Conservation (phyloP, 495 filamentous ascomycete species). For the Daldinia childiae region DNA sequence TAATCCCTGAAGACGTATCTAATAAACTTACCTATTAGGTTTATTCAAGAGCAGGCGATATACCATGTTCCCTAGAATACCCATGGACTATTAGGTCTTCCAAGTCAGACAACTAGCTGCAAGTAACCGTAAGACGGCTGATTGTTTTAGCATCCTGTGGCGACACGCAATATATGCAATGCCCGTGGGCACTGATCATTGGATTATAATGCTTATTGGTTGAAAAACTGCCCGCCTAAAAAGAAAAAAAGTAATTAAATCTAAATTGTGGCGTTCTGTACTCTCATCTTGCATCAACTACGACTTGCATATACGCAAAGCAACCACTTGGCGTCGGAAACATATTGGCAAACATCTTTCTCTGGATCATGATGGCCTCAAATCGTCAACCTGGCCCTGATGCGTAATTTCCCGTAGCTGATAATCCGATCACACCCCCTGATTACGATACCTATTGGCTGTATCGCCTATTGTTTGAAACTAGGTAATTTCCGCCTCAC, state of each 20-base stretch:
- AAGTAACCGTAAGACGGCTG: constrained; percentile 33
- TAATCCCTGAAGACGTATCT: neutral
- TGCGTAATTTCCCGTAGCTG: constrained; percentile 21
- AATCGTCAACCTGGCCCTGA: constrained; percentile 13
- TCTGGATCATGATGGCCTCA: constrained; percentile 9
- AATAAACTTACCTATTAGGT: neutral
- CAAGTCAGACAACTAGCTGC: constrained; percentile 33
- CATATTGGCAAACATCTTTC: constrained; percentile 6
- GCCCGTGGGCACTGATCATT: neutral
- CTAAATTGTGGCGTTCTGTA: constrained; percentile 17
- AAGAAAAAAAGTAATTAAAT: constrained; percentile 2
- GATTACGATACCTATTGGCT: neutral
- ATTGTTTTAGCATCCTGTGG: constrained; percentile 18
- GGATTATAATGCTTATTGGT: neutral
- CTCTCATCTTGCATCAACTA: constrained; percentile 36
- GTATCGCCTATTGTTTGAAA: neutral
- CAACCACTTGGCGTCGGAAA: constrained; percentile 17
- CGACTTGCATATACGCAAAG: neutral
- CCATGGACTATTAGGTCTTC: constrained; percentile 13
- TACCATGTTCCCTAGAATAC: neutral
- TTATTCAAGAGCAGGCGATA: constrained; percentile 7
- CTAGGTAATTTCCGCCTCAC: neutral
- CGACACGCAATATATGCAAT: constrained; percentile 26
- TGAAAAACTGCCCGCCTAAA: neutral
- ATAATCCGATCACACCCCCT: constrained; percentile 17